Evolutionary conservation across 164 flowering plant genomes (phyloP), one percentile per base, ranked within the genome.

Genomic region (Nymphaea thermarum): DNA sequence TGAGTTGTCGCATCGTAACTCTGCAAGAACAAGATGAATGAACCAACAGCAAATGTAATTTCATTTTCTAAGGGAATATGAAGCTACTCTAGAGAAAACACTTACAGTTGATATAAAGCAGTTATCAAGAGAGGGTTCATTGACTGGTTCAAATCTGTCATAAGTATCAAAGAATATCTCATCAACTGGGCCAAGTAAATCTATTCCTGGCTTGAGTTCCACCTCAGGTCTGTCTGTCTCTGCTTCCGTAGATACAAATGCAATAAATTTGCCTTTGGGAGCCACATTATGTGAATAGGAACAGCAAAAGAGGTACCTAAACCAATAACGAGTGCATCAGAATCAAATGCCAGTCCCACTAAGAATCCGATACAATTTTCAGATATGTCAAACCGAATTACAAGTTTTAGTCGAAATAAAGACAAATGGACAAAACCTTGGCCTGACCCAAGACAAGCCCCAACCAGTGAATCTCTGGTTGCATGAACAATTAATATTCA

Each of bases 1-100:
- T 93, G 96, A 61, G 98, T 88, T 59, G 98, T 92, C 4, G 98
- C 86, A 83, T 92, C 98, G 73, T 92, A 92, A 71, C 98, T 92
- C 98, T 93, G 91, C 66, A 42, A 62, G 64, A 51, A 51, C 8
- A 51, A 51, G 57, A 51, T 51, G 8, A 15, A 51, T 51, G 57
- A 4, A 43, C 12, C 60, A 67, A 59, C 60, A 43, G 12, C 36
- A 25, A 25, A 25, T 25, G 36, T 1, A 8, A 51, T 51, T 51
- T 51, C 5, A 15, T 51, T 51, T 51, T 51, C 57, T 8, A 17
- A 11, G 53, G 8, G 8, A 51, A 51, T 51, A 51, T 25, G 36
- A 25, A 25, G 36, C 36, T 12, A 17, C 36, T 25, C 36, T 25
- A 1, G 7, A 8, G 43, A 42, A 64, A 17, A 43, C 25, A 75